Percentiles rank a stretch among this genome's conserved stretches.
These are phyloP conservation scores for Phyllosticta ampelicida DNA, from an alignment of 2,329 filamentous ascomycete genomes.

Conservation along the genomic window DNA sequence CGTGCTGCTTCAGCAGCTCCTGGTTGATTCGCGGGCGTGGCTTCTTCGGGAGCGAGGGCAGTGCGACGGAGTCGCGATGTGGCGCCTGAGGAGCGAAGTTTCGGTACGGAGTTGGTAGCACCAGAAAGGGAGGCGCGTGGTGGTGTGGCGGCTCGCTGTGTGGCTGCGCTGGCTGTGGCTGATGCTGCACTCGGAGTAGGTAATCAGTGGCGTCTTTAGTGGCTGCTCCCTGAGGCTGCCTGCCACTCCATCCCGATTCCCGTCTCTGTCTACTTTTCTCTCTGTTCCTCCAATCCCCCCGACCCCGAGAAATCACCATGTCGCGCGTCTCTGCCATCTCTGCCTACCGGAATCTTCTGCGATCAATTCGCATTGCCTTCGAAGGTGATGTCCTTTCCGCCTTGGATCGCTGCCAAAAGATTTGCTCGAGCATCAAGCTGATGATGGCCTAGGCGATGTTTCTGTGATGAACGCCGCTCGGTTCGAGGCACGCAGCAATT, in stretches of 20 bases:
- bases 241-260: neutral
- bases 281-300: neutral
- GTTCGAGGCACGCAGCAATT: slow-evolving; percentile 59
- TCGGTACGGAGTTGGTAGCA: neutral
- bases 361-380: slow-evolving; percentile 74
- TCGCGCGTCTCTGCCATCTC: slow-evolving; percentile 48
- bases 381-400: slow-evolving; percentile 46
- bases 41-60: neutral
- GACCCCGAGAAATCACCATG: slow-evolving; percentile 5
- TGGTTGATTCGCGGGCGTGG: neutral
- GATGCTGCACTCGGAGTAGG: neutral
- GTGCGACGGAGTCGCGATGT: neutral
- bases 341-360: slow-evolving; percentile 73
- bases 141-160: too few species aligned
- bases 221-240: neutral
- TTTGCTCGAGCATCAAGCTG: neutral
- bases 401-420: neutral
- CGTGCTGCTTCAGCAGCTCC: neutral
- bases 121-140: neutral
- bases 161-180: neutral
- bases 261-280: neutral
- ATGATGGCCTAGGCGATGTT: slow-evolving; percentile 51
- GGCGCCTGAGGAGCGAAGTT: neutral
- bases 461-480: slow-evolving; percentile 60
- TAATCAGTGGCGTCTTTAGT: neutral